Base-by-base conservation (phyloP, 108 stramenopile genomes). In the Cyclostephanos tholiformis region DNA sequence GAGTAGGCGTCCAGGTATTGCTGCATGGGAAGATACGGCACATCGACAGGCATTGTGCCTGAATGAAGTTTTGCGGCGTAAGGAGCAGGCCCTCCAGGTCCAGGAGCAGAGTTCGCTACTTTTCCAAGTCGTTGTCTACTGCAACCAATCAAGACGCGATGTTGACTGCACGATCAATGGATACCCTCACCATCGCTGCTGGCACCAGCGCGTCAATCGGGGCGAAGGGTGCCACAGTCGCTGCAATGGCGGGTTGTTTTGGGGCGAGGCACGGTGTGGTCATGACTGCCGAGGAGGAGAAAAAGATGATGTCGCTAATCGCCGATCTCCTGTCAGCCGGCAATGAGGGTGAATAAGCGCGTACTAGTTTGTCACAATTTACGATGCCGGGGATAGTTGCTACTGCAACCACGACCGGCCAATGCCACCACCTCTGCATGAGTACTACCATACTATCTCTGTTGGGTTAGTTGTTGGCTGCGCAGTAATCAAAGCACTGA, bases 131-230 rank as follows among this genome's bases (percentile, higher is more conserved):
- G 11, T 63, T 35, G 20, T 20, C 58, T 14, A 27, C 52, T 46
- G 44, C 39, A 23, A n/a, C n/a, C n/a, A 76, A 46, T 43, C 65
- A 20, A 9, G 71, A 50, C 14, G 84, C 69, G 32, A 84, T 29
- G 13, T 43, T 69, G n/a, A 82, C 50, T 3, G 82, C 77, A 12
- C 41, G 41, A 60, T 84, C 82, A 44, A 87, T 84, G 53, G 56
- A 61, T 2, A 67, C 22, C 44, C 79, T 78, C 14, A 85, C 82
- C 22, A 84, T 69, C 25, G 79, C 65, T 19, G 84, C 87, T 2
- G 87, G 87, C 25, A 85, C 51, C 7, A 87, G 68, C 20, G 71
- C 55, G 59, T 85, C 79, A 4, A 74, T 17, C n/a, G 84, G 84
- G 48, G 87, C 87, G 62, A 67, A 87, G 10, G 87, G 87, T 32